A percentile compares a stretch with the other conserved stretches of the same genome.
Evolutionary conservation across 164 flowering plant genomes (phyloP).

Genomic region (Annona cherimola): DNA sequence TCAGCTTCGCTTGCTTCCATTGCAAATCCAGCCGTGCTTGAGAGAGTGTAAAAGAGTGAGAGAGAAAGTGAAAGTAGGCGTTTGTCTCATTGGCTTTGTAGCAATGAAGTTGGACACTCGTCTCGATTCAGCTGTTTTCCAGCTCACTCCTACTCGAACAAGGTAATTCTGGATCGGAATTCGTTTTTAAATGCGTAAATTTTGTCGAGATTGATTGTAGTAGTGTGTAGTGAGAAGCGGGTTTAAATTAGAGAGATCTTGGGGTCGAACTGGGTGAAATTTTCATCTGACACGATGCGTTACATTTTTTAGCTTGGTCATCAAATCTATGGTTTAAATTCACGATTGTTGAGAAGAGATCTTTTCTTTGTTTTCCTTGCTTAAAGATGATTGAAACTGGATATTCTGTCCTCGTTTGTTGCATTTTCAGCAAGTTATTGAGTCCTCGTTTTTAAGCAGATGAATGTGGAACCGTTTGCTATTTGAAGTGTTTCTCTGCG

Average conservation of each 20-base stretch:
- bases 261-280: not conserved
- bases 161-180: constrained; percentile 37
- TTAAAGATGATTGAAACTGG: not conserved
- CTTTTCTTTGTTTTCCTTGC: not conserved
- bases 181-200: too few species aligned
- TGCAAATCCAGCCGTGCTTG: not conserved
- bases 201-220: not conserved
- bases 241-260: not conserved
- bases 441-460: not conserved
- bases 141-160: constrained; percentile 98
- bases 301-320: too few species aligned
- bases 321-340: not conserved
- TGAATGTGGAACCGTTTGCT: not conserved
- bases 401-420: not conserved
- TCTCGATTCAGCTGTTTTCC: constrained; percentile 78
- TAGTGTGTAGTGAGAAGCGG: not conserved
- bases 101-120: constrained; percentile 71
- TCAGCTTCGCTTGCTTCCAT: not conserved
- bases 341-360: not conserved
- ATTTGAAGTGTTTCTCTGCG: not conserved
- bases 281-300: not conserved
- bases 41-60: not conserved
- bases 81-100: not conserved
- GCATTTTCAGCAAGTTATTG: not conserved
- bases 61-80: not conserved